Evolutionary conservation across 2,329 filamentous ascomycete species (phyloP).

Genomic region (Fusarium verrucosum): DNA sequence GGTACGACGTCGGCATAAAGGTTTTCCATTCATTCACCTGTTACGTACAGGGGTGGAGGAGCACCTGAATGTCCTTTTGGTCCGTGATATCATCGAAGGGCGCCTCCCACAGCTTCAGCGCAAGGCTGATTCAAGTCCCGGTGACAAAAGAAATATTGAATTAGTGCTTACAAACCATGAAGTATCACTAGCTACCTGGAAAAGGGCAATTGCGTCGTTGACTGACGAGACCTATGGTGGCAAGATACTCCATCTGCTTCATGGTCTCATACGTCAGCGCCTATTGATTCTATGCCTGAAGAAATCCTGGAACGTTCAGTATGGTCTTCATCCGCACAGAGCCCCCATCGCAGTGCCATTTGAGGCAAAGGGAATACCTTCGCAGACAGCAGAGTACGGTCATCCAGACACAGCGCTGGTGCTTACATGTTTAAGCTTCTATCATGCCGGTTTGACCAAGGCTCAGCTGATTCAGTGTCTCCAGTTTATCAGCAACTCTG

Average conservation of each 20-base stretch:
- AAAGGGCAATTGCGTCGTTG: constrained; percentile 31
- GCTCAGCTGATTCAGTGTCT: constrained; percentile 61
- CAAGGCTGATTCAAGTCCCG: not conserved
- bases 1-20: constrained; percentile 51
- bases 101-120: constrained; percentile 23
- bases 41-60: constrained; percentile 59
- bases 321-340: constrained; percentile 64
- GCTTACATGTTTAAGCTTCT: constrained; percentile 72
- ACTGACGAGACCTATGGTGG: constrained; percentile 48
- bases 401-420: constrained; percentile 73
- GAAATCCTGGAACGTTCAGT: constrained; percentile 74
- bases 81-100: constrained; percentile 53
- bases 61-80: constrained; percentile 52
- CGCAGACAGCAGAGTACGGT: constrained; percentile 70
- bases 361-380: constrained; percentile 71
- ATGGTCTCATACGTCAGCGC: constrained; percentile 68
- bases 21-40: constrained; percentile 67
- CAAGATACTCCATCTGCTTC: constrained; percentile 60
- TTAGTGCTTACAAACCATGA: not conserved
- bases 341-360: constrained; percentile 73
- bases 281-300: constrained; percentile 67
- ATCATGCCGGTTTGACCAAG: constrained; percentile 65
- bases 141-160: not conserved
- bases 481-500: constrained; percentile 60
- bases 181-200: not conserved